Percentiles rank a stretch among this genome's conserved stretches.
Evolutionary conservation across 805 yeast species (phyloP).

Genomic region (Saccharomycopsis babjevae): DNA sequence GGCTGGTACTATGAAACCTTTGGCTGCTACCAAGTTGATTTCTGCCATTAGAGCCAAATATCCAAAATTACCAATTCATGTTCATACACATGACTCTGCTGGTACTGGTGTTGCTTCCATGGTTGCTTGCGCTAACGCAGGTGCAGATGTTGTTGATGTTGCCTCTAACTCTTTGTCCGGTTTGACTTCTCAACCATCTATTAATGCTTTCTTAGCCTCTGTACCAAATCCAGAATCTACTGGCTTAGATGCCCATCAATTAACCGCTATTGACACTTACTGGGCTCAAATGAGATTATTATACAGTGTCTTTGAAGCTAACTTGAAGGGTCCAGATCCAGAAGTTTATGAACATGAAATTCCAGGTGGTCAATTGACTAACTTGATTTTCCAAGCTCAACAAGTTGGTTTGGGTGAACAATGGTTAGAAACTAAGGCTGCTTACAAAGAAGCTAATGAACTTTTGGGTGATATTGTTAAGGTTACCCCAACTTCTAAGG

Average conservation of each 20-base stretch:
- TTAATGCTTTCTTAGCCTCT: conserved; percentile 87
- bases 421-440: conserved; percentile 93
- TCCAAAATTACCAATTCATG: conserved; percentile 95
- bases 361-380: conserved; percentile 99
- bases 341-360: conserved; percentile 98
- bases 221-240: conserved; percentile 78
- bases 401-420: conserved; percentile 95
- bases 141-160: conserved; percentile 97
- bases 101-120: conserved; percentile 98
- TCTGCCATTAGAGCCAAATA: conserved; percentile 73
- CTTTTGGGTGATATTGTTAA: conserved; percentile 94
- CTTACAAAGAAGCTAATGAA: conserved; percentile 84
- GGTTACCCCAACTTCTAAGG: conserved; percentile 99
- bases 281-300: conserved; percentile 98
- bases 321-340: conserved; percentile 98
- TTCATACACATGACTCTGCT: conserved; percentile 98
- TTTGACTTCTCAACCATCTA: conserved; percentile 95
- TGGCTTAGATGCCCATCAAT: conserved; percentile 54
- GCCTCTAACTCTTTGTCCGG: conserved; percentile 98
- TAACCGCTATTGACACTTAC: conserved; percentile 81
- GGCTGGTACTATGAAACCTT: conserved; percentile 98
- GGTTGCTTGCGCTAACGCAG: conserved; percentile 89
- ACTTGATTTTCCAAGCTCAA: conserved; percentile 96
- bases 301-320: conserved; percentile 96
- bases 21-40: conserved; percentile 77